Base-by-base conservation (phyloP, 2,329 filamentous ascomycete species). In the Exophiala phaeomuriformis region DNA sequence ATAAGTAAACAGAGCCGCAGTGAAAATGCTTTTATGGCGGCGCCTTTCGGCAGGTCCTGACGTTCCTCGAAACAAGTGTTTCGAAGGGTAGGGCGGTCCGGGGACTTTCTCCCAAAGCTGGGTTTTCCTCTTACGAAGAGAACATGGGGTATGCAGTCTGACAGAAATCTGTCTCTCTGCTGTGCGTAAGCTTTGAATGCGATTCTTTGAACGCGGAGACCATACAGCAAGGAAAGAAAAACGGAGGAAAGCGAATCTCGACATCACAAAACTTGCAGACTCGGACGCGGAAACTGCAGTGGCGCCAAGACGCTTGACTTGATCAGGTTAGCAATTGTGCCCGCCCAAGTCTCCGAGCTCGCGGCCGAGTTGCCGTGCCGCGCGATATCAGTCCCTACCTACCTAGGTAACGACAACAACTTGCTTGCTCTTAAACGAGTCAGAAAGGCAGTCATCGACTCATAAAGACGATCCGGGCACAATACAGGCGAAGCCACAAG, bases 21-120 rank as follows among this genome's bases (percentile, higher is more conserved):
- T 79, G 71, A 77, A 72, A 68, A 80, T 90, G 90, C 90, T 95
- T 95, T 84, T 96, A 90, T 95, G 91, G 90, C 90, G 90, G 89
- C 88, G 90, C 89, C 88, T 96, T 95, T 94, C 89, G 88, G 89
- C 90, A 81, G 72, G 74, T 69, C 72, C 75, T 77, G 75, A 71
- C 74, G 65, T 53, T 54, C 64, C 61, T 50, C 61, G 19, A 41
- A 10, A 41, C 9, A 5, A 5, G 53, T 3, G n/a, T 32, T 62
- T 68, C 5, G 6, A 28, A 45, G 64, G 68, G 71, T 75, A 78
- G 79, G 80, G 75, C 60, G 84, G 90, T 96, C 91, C 91, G 91
- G 91, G 91, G 91, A 97, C 91, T 97, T 97, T 97, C 91, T 95
- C 91, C 91, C 90, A 93, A 96, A 96, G 90, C 90, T 36, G 7